Evolutionary conservation across 78 protist genomes (phyloP), one percentile per base, ranked within the genome.

Genomic region (Chrysochromulina parva): DNA sequence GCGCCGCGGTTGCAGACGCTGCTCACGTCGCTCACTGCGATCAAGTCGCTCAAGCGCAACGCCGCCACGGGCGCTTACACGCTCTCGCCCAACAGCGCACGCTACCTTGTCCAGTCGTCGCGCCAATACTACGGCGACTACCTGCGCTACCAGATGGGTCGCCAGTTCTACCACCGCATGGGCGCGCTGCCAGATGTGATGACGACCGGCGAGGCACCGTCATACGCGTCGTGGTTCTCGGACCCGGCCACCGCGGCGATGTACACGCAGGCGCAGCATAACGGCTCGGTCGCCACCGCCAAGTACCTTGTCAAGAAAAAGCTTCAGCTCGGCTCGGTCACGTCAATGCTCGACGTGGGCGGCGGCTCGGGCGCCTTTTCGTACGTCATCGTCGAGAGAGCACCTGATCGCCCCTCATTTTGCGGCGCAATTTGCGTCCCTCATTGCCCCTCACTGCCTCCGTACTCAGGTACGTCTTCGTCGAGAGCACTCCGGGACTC

Each of bases 161-260:
- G 91, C 47, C 91, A 88, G 91, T 88, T 88, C 91, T 88, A 88
- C 85, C 67, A 74, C 62, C 91, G 91, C 17, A 78, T 88, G 81
- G 59, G 55, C 38, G 85, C 67, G 50, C 82, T 88, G 13, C 55
- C 78, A 5, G 73, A 60, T 65, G 73, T 66, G 50, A 88, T 88
- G 91, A 28, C 24, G 20, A 47, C 91, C 6, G 91, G 91, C 4
- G 91, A 69, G n/a, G 91, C 91, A 28, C 91, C 91, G 26, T 60
- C 91, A 69, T 88, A 88, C 91, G 54, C 82, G 53, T 38, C 54
- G 50, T 88, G 91, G 91, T 88, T 88, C 67, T n/a, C 52, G 24
- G 66, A 88, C 74, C 91, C 91, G 57, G 91, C 26, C 59, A 20
- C 9, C 24, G 91, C 91, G 28, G 28, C 47, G 50, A 71, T 52